Evolutionary conservation across 1,139 yeast species (phyloP).

Genomic region (Magnusiomyces sp.): DNA sequence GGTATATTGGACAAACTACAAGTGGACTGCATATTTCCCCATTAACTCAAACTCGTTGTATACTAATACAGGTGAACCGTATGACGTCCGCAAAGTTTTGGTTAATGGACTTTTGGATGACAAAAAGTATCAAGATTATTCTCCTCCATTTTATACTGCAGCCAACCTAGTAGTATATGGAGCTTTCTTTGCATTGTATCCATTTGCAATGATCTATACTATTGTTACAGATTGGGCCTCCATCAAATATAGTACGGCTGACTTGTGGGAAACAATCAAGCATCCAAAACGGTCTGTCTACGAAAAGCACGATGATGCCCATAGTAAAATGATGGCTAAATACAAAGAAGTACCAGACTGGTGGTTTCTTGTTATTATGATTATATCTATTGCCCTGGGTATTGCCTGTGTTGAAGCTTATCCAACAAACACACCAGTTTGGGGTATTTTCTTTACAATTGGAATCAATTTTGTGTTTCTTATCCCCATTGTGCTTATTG

Average conservation of each 20-base stretch:
- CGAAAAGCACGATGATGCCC: constrained; percentile 19
- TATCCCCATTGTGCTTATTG: constrained; percentile 41
- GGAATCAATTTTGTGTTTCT: constrained; percentile 48
- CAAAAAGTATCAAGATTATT: constrained; percentile 28
- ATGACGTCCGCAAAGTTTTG: constrained; percentile 38
- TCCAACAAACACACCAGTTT: constrained; percentile 39
- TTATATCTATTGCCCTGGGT: constrained; percentile 48
- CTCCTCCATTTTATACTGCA: constrained; percentile 42
- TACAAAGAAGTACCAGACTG: constrained; percentile 59
- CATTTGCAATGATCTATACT: constrained; percentile 21
- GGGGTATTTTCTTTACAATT: constrained; percentile 51
- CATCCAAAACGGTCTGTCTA: constrained; percentile 30
- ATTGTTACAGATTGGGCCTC: constrained; percentile 20
- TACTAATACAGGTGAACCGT: constrained; percentile 41
- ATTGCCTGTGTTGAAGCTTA: constrained; percentile 41
- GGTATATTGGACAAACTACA: constrained; percentile 43
- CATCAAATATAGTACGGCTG: constrained; percentile 15
- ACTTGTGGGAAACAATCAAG: constrained; percentile 24
- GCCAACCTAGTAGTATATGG: constrained; percentile 36
- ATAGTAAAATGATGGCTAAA: constrained; percentile 38
- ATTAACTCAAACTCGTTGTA: constrained; percentile 43
- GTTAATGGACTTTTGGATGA: constrained; percentile 32
- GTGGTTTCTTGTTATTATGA: constrained; percentile 45
- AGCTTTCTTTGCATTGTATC: constrained; percentile 28
- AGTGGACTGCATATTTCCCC: constrained; percentile 47